Base-by-base conservation (phyloP, 192 early-diverging fungal species). In the Coemansia sp. region DNA sequence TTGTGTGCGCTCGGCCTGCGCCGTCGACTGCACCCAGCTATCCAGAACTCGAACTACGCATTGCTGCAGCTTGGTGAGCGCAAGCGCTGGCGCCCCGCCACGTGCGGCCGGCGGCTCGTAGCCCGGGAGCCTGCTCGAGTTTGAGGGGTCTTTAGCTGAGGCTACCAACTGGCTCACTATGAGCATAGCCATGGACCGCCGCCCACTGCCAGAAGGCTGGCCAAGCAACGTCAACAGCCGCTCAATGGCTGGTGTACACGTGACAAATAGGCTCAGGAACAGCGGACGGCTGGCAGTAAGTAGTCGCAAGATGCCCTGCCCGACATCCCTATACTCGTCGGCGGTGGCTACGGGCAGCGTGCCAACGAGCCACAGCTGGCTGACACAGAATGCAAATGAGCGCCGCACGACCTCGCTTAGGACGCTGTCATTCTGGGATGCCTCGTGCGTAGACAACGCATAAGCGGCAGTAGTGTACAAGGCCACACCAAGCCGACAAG, bases 291-390 rank as follows among this genome's bases (percentile, higher is more conserved):
- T 39, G n/a, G 65, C 72, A 16, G 74, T 69, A 10, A 82, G 66
- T 27, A 82, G 55, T 24, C 80, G 74, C 61, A 82, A 47, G 1
- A 73, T 34, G 2, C 75, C 80, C 72, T 77, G 80, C 31, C 68
- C 58, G 22, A 67, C 65, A n/a, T 46, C 69, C 36, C 62, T 38
- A 3, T 62, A 12, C 53, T 72, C 79, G 8, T 33, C 73, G 10
- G 65, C 18, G 0, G 62, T 20, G 0, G 65, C 62, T 24, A 16
- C 38, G 3, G 67, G 29, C 46, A 65, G n/a, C 31, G 80, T 70
- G 34, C 71, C 79, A 1, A 73, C 72, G n/a, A 74, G 47, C 80
- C 80, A 82, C 34, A 77, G 44, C 16, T 73, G 74, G 8, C 31
- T 29, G 3, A 82, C 64, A 22, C 58, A 82, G 27, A 82, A 71